These are phyloP conservation scores for Fusarium cicatricum DNA, from an alignment of 2,329 filamentous ascomycete species.

Conservation along the genomic window DNA sequence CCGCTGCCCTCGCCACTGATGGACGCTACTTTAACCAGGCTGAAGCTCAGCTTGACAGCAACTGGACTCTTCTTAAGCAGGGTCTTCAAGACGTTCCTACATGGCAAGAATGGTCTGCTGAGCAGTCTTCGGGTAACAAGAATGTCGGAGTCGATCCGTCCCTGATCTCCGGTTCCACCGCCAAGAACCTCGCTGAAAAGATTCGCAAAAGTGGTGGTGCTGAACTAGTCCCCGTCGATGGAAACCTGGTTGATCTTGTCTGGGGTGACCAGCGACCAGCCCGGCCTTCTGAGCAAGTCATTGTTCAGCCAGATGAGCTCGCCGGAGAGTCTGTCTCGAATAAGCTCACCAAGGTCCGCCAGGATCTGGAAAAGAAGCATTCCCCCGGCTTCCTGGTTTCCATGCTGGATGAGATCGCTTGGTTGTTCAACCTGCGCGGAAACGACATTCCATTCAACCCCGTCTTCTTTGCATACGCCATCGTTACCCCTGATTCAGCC, in stretches of 20 bases:
- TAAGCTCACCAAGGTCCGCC: conserved; percentile 87
- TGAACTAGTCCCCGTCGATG: conserved; percentile 75
- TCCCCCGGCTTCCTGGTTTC: conserved; percentile 88
- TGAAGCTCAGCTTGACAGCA: conserved; percentile 84
- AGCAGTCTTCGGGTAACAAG: conserved; percentile 87
- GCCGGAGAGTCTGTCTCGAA: conserved; percentile 82
- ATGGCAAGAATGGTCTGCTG: conserved; percentile 95
- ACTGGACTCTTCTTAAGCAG: conserved; percentile 93
- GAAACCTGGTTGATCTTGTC: conserved; percentile 90
- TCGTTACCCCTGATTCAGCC: conserved; percentile 78
- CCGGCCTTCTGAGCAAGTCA: conserved; percentile 78
- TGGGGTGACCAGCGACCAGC: conserved; percentile 80
- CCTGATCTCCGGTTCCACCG: conserved; percentile 73
- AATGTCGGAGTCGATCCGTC: conserved; percentile 90
- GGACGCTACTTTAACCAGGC: conserved; percentile 99
- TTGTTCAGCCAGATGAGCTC: conserved; percentile 74
- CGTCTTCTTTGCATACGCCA: conserved; percentile 96
- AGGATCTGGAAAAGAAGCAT: conserved; percentile 91
- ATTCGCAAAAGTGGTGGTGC: conserved; percentile 87
- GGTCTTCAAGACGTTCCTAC: conserved; percentile 93
- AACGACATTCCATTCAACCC: conserved; percentile 98
- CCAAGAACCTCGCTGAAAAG: conserved; percentile 79
- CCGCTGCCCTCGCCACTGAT: conserved; percentile 91
- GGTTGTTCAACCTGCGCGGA: conserved; percentile 97
- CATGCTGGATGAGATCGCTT: conserved; percentile 95